Conservation (phyloP, 768 basidiomycete species). For the Floccularia luteovirens region DNA sequence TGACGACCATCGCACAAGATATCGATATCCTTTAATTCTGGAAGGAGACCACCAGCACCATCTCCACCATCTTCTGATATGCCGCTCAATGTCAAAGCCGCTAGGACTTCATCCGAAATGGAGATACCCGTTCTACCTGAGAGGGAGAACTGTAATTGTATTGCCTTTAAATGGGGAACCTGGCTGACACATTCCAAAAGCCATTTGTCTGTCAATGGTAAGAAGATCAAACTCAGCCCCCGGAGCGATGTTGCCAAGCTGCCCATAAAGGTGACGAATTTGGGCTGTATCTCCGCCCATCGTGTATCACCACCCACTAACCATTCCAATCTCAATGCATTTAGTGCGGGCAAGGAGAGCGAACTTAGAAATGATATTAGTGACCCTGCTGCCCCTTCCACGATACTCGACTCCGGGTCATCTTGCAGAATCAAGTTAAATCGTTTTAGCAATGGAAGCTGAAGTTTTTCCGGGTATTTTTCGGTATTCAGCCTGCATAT, state of each 20-base stretch:
- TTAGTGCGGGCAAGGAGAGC: slow-evolving; percentile 20
- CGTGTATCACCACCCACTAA: slow-evolving; percentile 11
- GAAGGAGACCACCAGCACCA: slow-evolving; percentile 10
- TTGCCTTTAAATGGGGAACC: slow-evolving; percentile 17
- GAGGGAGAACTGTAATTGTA: slow-evolving; percentile 27
- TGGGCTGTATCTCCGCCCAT: slow-evolving; percentile 15
- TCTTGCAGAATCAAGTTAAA: slow-evolving; percentile 25
- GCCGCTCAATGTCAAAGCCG: slow-evolving; percentile 9
- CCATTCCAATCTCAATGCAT: slow-evolving; percentile 26
- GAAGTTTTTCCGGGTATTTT: slow-evolving; percentile 2
- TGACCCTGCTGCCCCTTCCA: slow-evolving; percentile 4
- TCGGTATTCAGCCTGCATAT: slow-evolving; percentile 17
- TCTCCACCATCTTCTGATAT: neutral
- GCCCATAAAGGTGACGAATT: slow-evolving; percentile 21
- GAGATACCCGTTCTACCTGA: slow-evolving; percentile 23
- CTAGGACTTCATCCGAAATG: slow-evolving; percentile 26
- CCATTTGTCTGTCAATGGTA: slow-evolving; percentile 26
- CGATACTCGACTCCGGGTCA: slow-evolving; percentile 2
- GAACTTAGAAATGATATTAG: slow-evolving; percentile 22
- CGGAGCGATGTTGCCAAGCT: slow-evolving; percentile 17
- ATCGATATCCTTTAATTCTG: slow-evolving; percentile 16
- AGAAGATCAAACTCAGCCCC: slow-evolving; percentile 25
- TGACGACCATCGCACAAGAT: slow-evolving; percentile 27
- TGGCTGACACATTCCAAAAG: slow-evolving; percentile 21
- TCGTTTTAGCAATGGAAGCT: slow-evolving; percentile 21